Percentiles rank a stretch among this genome's conserved stretches.
These are phyloP conservation scores for Fusarium nodosum DNA, from an alignment of 2,329 filamentous ascomycete species.

Conservation along the genomic window DNA sequence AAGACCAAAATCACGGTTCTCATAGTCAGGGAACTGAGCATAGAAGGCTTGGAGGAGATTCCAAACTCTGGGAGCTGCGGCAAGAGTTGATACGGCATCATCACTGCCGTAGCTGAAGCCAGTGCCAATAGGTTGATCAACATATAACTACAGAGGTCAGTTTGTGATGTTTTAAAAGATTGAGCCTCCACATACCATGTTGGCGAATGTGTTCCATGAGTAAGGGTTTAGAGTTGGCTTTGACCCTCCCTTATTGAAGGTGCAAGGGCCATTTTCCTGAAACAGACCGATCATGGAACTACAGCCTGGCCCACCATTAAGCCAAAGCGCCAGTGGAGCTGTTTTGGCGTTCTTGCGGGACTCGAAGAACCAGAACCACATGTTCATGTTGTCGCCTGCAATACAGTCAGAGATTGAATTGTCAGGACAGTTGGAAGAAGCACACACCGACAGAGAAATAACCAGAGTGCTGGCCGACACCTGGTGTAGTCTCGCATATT, in stretches of 20 bases:
- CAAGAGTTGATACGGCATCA: slow-evolving; percentile 45
- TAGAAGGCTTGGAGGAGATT: slow-evolving; percentile 72
- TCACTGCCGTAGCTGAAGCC: slow-evolving; percentile 50
- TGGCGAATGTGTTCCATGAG: slow-evolving; percentile 73
- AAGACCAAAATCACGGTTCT: slow-evolving; percentile 68
- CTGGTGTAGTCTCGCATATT: slow-evolving; percentile 68
- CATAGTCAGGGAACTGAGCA: slow-evolving; percentile 72
- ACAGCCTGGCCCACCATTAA: slow-evolving; percentile 53
- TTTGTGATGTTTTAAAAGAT: accelerated
- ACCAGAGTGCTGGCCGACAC: slow-evolving; percentile 73
- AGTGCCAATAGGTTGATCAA: slow-evolving; percentile 70
- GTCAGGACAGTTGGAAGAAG: too few species aligned
- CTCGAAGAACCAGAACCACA: slow-evolving; percentile 64
- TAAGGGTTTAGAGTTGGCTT: slow-evolving; percentile 65
- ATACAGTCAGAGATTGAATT: slow-evolving; percentile 45
- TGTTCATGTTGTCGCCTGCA: slow-evolving; percentile 40
- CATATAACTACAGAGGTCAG: slow-evolving; percentile 63
- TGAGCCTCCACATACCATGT: slow-evolving; percentile 57
- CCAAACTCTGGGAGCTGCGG: slow-evolving; percentile 60
- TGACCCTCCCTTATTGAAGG: slow-evolving; percentile 62
- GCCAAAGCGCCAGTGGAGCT: slow-evolving; percentile 69
- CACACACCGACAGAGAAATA: slow-evolving; percentile 65
- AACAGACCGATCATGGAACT: slow-evolving; percentile 62
- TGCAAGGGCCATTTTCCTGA: slow-evolving; percentile 82
- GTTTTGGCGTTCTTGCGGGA: slow-evolving; percentile 57